Evolutionary conservation across 1,284 basidiomycete species (phyloP), one percentile per base, ranked within the genome.

Genomic region (Athelia sp.): DNA sequence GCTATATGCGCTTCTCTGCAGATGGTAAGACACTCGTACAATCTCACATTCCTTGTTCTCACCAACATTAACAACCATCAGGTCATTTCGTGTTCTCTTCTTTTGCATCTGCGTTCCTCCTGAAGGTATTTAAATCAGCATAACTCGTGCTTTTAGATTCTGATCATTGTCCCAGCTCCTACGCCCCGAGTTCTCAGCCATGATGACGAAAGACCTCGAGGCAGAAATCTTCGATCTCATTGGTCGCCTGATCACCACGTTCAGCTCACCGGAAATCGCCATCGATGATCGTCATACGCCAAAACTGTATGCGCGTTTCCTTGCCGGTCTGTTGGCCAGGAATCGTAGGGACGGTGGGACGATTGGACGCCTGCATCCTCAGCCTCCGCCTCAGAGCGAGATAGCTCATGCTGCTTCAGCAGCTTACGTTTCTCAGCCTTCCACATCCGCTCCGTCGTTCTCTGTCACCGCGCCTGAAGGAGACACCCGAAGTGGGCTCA

Each of bases 271-370:
- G n/a, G 80, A 86, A 48, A 82, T 90, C 44, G 83, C 88, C 13
- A 87, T 91, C 51, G 88, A 91, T 59, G 87, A 90, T 54, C 78
- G 84, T 11, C 88, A 91, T 59, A 90, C 86, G 0, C 89, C 88
- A 1, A 85, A 82, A 55, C 69, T 91, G 31, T 90, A 90, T 60
- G 86, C 88, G 4, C 81, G 87, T 13, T 91, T 91, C 74, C 74
- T 91, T 1, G 79, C 83, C 0, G 73, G 81, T 22, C 69, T 90
- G 10, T 69, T 90, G 23, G 76, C 80, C 24, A 79, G 76, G 52
- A 81, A 88, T 62, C 79, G 82, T 26, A 77, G 77, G 43, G 85
- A 86, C 54, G 80, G 82, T 18, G 74, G 74, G 11, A 73, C 72
- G 45, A 72, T 70, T 36, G 75, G 75, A 17, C 74, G 75, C 22